Base-by-base conservation (phyloP, 2,329 filamentous ascomycete species). In the Alternaria metachromatica region DNA sequence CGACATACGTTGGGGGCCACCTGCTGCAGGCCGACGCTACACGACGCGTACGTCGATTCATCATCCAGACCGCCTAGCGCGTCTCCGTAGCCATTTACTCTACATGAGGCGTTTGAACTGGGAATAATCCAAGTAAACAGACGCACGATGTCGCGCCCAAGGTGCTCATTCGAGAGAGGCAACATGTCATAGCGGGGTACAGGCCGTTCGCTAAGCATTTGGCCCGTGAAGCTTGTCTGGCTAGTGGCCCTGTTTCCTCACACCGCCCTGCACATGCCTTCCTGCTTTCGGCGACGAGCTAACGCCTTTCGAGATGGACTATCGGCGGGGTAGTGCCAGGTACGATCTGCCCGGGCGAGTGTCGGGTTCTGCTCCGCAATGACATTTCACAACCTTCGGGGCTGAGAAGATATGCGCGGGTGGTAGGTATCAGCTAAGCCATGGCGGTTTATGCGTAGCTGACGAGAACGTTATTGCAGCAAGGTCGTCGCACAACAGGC, bases 221-320 rank as follows among this genome's bases (percentile, higher is more conserved):
- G 49, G 54, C 53, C 59, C 48, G 21, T 25, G 61, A 72, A 69
- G 71, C 71, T 73, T 73, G 63, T 69, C 60, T 65, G 15, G 6
- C 26, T 60, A 62, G 57, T 49, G 28, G 21, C 33, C 28, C 21
- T 30, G 11, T 9, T 11, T 15, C 9, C 20, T 23, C 49, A 60
- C 63, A 70, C 69, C 66, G 64, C 59, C 55, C 49, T 21, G 15
- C 44, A 55, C 33, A 15, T 59, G 23, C 43, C 26, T 30, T 23
- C 1, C 48, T 12, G 3, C 2, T 26, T 18, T 18, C n/a, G 20
- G 55, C 2, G 5, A 28, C n/a, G 8, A 5, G 23, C 50, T 63
- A 63, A 53, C 30, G 23, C 61, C 18, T 25, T 30, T 55, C 15
- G 4, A 33, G 43, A 26, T 41, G n/a, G 28, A 20, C 55, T 55